Evolutionary conservation across 495 filamentous ascomycete genomes (phyloP).

Genomic region (Aspergillus affinis): DNA sequence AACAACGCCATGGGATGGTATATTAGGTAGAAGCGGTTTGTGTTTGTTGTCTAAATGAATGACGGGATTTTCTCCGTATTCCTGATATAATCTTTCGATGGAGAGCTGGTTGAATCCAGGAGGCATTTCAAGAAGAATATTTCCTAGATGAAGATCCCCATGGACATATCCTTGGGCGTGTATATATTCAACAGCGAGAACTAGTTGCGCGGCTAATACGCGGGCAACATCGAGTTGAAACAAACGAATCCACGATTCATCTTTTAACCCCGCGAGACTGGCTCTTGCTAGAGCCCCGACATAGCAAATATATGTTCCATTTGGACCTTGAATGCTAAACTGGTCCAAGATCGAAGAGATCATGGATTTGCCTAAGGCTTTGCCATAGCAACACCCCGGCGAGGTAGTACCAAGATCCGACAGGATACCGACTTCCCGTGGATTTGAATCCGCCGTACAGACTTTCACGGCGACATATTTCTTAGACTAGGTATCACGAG

Average conservation of each 20-base stretch:
- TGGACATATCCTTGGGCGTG: conserved; percentile 34
- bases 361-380: conserved; percentile 15
- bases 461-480: conserved; percentile 38
- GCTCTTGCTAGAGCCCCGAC: conserved; percentile 32
- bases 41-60: conserved; percentile 24
- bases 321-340: conserved; percentile 41
- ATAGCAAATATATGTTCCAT: conserved; percentile 42
- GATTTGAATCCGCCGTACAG: conserved; percentile 28
- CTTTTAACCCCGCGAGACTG: conserved; percentile 30
- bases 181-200: conserved; percentile 31
- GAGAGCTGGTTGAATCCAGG: conserved; percentile 20
- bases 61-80: conserved; percentile 25
- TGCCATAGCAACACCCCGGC: not conserved
- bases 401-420: conserved; percentile 15
- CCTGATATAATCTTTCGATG: conserved; percentile 24
- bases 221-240: conserved; percentile 44
- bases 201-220: conserved; percentile 37
- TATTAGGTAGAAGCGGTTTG: conserved; percentile 21
- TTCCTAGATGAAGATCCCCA: conserved; percentile 33
- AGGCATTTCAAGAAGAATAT: conserved; percentile 25
- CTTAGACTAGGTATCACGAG: conserved; percentile 23
- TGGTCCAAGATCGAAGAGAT: conserved; percentile 35
- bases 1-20: conserved; percentile 22
- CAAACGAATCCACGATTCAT: conserved; percentile 28
- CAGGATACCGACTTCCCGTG: conserved; percentile 25